Evolutionary conservation across 805 yeast genomes (phyloP).

Genomic region (Suhomyces prunicola): DNA sequence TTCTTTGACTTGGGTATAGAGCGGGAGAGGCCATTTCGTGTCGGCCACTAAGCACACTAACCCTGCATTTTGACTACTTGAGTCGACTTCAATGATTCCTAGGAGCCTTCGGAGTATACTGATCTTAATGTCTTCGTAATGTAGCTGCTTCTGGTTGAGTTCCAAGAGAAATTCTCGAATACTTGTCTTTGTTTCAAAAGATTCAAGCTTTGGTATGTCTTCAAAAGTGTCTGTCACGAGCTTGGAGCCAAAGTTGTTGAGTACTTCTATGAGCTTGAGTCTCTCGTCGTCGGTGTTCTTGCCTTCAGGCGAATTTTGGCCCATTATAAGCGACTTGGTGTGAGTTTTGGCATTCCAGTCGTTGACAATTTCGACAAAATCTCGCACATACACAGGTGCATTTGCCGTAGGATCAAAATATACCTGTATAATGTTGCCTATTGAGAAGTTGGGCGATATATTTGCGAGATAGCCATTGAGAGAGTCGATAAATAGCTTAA

Average conservation of each 20-base stretch:
- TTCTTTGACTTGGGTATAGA: conserved; percentile 31
- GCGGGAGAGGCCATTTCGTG: conserved; percentile 35
- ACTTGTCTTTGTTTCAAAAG: conserved; percentile 10
- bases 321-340: conserved; percentile 15
- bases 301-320: conserved; percentile 4
- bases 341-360: conserved; percentile 25
- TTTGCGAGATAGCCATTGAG: conserved; percentile 16
- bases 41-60: conserved; percentile 31
- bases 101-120: conserved; percentile 24
- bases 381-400: conserved; percentile 3
- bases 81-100: conserved; percentile 6
- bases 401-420: conserved; percentile 10
- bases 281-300: conserved; percentile 26
- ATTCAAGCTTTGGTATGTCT: conserved; percentile 7
- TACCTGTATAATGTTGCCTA: conserved; percentile 1
- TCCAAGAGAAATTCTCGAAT: conserved; percentile 14
- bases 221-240: conserved; percentile 2
- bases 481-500: conserved; percentile 20
- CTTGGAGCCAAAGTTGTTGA: conserved; percentile 26
- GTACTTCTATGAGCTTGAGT: conserved; percentile 32
- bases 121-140: conserved; percentile 21
- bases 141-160: conserved; percentile 10
- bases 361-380: conserved; percentile 22
- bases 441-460: background rate
- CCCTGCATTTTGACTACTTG: background rate